Percentiles rank a stretch among this genome's conserved stretches.
Evolutionary conservation across 164 flowering plant species (phyloP).

Genomic region (Tetracentron sinense): DNA sequence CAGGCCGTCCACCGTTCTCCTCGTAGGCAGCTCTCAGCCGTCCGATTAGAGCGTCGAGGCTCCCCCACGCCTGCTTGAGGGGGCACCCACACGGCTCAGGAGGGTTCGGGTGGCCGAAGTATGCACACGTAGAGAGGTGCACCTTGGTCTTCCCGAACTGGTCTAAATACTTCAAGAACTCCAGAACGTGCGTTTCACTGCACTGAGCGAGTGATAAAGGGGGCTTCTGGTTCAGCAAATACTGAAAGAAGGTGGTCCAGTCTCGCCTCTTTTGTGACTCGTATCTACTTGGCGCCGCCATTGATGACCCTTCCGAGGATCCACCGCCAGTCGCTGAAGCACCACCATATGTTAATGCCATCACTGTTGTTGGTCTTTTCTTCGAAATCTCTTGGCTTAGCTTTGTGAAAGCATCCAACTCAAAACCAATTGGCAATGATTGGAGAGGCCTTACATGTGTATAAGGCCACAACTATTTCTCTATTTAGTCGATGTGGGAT

Average conservation of each 20-base stretch:
- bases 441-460: too few species aligned
- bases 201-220: constrained; percentile 27
- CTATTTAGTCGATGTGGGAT: too few species aligned
- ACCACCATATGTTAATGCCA: constrained; percentile 11
- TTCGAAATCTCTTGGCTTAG: too few species aligned
- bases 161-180: constrained; percentile 38
- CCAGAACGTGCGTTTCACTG: constrained; percentile 34
- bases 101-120: constrained; percentile 33
- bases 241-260: constrained; percentile 42
- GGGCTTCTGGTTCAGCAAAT: constrained; percentile 38
- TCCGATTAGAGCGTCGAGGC: constrained; percentile 39
- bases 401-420: too few species aligned
- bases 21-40: constrained; percentile 39
- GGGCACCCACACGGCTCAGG: constrained; percentile 38
- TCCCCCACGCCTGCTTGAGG: constrained; percentile 43
- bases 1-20: constrained; percentile 38
- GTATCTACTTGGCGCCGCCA: constrained; percentile 31
- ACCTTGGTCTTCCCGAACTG: constrained; percentile 44
- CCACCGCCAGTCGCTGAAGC: constrained; percentile 1
- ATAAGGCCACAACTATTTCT: too few species aligned
- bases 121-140: constrained; percentile 28
- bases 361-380: background rate
- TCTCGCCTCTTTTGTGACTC: constrained; percentile 42
- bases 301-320: constrained; percentile 8
- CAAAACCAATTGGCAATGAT: too few species aligned